Percentiles rank a stretch among this genome's conserved stretches.
phyloP scores from a whole-genome alignment of 768 basidiomycete genomes.

The Clathrus columnatus region DNA sequence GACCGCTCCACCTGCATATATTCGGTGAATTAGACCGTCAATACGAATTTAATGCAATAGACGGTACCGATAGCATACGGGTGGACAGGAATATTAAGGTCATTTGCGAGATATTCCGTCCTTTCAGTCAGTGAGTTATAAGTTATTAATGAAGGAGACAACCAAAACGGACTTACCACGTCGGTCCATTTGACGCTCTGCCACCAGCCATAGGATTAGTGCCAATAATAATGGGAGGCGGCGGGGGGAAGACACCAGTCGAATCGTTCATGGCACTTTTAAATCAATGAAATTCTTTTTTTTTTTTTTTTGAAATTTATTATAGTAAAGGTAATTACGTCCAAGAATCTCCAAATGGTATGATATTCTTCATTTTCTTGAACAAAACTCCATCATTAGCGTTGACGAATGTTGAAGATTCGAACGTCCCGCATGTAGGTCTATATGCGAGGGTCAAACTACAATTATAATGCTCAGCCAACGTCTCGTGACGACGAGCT shows the following conservation, averaged over 20 bases:
- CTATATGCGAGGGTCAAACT: neutral
- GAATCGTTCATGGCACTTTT: constrained; percentile 7
- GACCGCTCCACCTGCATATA: constrained; percentile 5
- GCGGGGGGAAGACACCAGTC: constrained; percentile 5
- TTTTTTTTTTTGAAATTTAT: no score
- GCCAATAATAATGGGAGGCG: neutral
- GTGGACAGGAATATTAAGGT: neutral
- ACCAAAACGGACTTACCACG: neutral
- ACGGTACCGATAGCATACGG: neutral
- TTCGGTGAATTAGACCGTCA: neutral
- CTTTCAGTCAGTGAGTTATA: neutral
- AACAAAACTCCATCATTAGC: neutral
- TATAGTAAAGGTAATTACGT: neutral
- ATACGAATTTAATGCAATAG: neutral
- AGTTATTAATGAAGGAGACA: no score
- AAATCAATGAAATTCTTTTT: no score
- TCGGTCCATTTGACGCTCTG: constrained; percentile 6
- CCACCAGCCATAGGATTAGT: constrained; percentile 4
- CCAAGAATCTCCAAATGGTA: constrained; percentile 8
- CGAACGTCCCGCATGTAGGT: constrained; percentile 1
- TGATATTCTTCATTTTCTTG: neutral
- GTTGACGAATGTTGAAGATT: constrained; percentile 3
- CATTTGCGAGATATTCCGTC: constrained; percentile 6
- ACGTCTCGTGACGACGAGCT: neutral
- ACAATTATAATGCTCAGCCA: constrained; percentile 4